Evolutionary conservation across 371 early-diverging fungal genomes (phyloP), one percentile per base, ranked within the genome.

Genomic region (Mucor indicus): DNA sequence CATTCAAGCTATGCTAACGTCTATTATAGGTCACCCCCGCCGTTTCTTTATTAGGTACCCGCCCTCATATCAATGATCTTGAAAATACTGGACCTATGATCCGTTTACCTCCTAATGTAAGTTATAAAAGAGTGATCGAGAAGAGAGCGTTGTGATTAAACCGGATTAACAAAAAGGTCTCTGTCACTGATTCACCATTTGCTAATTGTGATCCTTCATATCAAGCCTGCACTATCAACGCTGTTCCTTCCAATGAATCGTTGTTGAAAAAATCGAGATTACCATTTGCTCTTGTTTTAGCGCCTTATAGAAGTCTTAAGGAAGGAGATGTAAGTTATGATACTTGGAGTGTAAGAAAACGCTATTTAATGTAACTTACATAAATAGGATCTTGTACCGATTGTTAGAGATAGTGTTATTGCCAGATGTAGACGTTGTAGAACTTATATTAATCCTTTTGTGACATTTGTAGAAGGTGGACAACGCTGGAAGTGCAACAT

Each of bases 401-500:
- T 93, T 2, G 83, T 92, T 27, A 75, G 83, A 25, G 90, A 95
- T 59, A 70, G 80, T 42, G 79, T 81, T 20, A 94, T 98, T 77
- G 87, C 92, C 33, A 85, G 98, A 36, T 98, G 98, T 69, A 81
- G 95, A 46, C 80, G 95, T 16, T 98, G 98, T 72, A 78, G 96
- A 55, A 87, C 95, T 4, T 98, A 98, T 55, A 91, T 98, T 60
- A 96, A 96, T 60, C 96, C 97, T 10, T 98, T 87, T 70, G 89
- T 95, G 6, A 84, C 84, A 39, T 95, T 93, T 77, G 84, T 92
- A 0, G 96, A 96, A 55, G 92, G 92, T 32, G 95, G 93, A 16
- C 86, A 87, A 31, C 81, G 92, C 31, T 98, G 96, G 98, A 88
- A 88, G 66, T 98, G 98, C 67, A 96, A 96, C 64, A 77, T 96